phyloP scores from a whole-genome alignment of 148 eudicot species.

The Diospyros lotus region DNA sequence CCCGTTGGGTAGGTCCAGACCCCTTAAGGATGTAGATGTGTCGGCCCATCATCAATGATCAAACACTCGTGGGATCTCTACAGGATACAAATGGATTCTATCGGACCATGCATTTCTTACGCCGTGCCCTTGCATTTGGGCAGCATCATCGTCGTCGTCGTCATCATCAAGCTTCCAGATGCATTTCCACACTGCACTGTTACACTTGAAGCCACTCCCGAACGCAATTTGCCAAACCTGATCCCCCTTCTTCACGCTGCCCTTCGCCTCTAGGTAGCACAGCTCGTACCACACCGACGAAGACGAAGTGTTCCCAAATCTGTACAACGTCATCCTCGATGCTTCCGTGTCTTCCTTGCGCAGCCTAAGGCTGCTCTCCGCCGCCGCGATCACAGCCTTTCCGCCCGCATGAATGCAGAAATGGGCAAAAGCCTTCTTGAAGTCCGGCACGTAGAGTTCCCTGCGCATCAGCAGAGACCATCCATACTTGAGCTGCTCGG shows the following conservation, averaged over 20 bases:
- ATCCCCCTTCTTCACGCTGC: constrained; percentile 37
- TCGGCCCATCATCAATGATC: too few relatives aligned
- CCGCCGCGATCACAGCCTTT: constrained; percentile 33
- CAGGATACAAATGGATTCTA: constrained; percentile 33
- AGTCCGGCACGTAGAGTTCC: constrained; percentile 31
- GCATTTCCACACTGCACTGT: constrained; percentile 38
- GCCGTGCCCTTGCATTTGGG: too few relatives aligned
- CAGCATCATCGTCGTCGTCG: too few relatives aligned
- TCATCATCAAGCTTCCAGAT: constrained; percentile 14
- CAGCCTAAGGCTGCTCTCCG: constrained; percentile 28
- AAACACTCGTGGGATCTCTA: constrained; percentile 23
- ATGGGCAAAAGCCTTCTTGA: constrained; percentile 38
- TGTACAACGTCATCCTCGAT: constrained; percentile 35
- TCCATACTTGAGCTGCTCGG: constrained; percentile 26
- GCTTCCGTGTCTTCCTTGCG: constrained; percentile 39
- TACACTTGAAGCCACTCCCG: constrained; percentile 34
- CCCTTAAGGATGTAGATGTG: too few relatives aligned
- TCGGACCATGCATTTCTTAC: constrained; percentile 29
- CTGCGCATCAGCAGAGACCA: constrained; percentile 9
- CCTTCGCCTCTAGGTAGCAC: constrained; percentile 43
- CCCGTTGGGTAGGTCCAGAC: too few relatives aligned
- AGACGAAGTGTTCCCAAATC: constrained; percentile 48
- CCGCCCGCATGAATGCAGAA: constrained; percentile 52
- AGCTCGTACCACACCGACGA: constrained; percentile 51
- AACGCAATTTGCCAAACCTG: constrained; percentile 43